Conservation (phyloP, 306 rosid species). For the Vigna trinervia region DNA sequence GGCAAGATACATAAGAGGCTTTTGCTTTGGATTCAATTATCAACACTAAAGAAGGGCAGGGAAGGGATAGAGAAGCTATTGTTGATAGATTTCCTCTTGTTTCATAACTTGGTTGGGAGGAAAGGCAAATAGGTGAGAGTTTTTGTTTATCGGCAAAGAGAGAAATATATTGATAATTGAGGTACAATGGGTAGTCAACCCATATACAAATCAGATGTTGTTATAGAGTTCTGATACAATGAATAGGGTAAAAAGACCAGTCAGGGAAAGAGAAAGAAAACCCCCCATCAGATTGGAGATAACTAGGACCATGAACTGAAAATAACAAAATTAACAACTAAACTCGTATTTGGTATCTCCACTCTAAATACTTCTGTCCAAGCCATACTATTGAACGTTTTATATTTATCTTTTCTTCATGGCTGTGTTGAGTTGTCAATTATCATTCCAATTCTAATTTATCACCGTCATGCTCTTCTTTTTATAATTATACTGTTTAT, state of each 20-base stretch:
- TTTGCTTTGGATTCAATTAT: background rate
- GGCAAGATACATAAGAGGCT: constrained; percentile 65
- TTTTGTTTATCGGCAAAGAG: no score
- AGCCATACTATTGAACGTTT: background rate
- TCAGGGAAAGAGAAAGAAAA: no score
- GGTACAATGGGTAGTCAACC: no score
- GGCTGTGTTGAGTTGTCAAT: background rate
- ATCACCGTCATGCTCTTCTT: background rate
- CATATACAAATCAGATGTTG: no score
- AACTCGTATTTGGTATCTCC: no score
- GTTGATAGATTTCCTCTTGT: background rate
- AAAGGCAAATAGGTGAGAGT: background rate
- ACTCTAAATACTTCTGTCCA: no score
- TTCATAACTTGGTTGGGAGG: background rate
- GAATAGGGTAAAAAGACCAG: no score
- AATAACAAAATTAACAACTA: no score
- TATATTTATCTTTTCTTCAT: background rate
- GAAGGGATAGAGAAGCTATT: background rate
- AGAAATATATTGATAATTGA: no score
- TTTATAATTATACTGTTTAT: background rate
- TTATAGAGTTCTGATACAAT: no score
- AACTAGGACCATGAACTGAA: no score
- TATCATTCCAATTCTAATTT: background rate
- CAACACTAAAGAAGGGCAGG: background rate
- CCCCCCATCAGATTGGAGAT: no score